Percentiles rank a stretch among this genome's conserved stretches.
Evolutionary conservation across 352 stramenopile genomes (phyloP).

Genomic region (Pseudoperonospora humuli): DNA sequence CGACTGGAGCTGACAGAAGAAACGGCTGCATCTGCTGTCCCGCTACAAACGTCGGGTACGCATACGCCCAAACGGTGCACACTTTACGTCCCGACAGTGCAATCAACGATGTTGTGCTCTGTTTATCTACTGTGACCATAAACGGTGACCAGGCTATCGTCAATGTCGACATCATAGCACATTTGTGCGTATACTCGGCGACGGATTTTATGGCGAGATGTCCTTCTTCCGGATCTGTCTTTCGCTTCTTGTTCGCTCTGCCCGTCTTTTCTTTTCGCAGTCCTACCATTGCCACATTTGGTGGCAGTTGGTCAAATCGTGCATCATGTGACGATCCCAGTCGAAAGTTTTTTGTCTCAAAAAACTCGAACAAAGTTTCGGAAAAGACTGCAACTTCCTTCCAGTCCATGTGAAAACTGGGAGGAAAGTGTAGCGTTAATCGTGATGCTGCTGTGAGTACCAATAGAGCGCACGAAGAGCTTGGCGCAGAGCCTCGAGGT

Average conservation of each 20-base stretch:
- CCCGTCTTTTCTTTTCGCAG: slow-evolving; percentile 16
- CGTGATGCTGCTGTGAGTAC: slow-evolving; percentile 48
- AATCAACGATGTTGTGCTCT: slow-evolving; percentile 51
- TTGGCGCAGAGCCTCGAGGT: slow-evolving; percentile 63
- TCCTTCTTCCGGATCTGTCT: slow-evolving; percentile 4
- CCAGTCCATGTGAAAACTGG: slow-evolving; percentile 79
- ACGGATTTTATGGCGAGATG: slow-evolving; percentile 27
- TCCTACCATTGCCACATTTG: slow-evolving; percentile 16
- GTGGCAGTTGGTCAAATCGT: slow-evolving; percentile 11
- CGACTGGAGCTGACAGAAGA: slow-evolving; percentile 34
- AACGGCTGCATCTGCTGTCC: slow-evolving; percentile 16
- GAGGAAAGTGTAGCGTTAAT: slow-evolving; percentile 63
- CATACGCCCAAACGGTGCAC: slow-evolving; percentile 66
- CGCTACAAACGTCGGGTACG: slow-evolving; percentile 31
- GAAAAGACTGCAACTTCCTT: slow-evolving; percentile 63
- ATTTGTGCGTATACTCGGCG: slow-evolving; percentile 50
- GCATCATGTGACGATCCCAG: slow-evolving; percentile 15
- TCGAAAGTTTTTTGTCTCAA: slow-evolving; percentile 36
- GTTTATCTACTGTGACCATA: slow-evolving; percentile 31
- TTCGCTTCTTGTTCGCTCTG: slow-evolving; percentile 17
- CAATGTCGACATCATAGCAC: slow-evolving; percentile 52
- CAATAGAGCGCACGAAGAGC: slow-evolving; percentile 57
- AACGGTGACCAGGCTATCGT: slow-evolving; percentile 69
- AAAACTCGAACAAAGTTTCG: slow-evolving; percentile 55
- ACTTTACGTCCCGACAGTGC: slow-evolving; percentile 54